Conservation (phyloP, 495 filamentous ascomycete genomes). For the Talaromyces thailandensis region DNA sequence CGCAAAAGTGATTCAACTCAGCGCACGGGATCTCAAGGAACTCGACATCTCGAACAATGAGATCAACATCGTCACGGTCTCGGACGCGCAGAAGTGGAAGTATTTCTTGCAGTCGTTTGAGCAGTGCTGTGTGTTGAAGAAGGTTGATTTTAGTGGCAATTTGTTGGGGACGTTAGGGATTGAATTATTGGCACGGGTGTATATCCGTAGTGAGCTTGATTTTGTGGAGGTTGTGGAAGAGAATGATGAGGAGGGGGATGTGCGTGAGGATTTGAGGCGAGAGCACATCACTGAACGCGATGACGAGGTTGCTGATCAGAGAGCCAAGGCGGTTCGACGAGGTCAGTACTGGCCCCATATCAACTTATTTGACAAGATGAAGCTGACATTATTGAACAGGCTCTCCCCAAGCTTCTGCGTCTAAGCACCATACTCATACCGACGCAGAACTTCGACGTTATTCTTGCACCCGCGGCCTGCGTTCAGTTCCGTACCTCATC, state of each 20-base stretch:
- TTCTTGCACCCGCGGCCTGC: constrained; percentile 30
- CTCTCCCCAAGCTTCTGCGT: not conserved
- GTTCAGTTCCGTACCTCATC: constrained; percentile 37
- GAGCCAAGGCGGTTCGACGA: not conserved
- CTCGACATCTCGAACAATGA: constrained; percentile 39
- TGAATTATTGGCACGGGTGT: constrained; percentile 33
- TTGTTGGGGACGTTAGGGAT: constrained; percentile 27
- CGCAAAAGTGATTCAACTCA: constrained; percentile 26
- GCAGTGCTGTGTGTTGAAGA: constrained; percentile 32
- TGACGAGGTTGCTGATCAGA: not conserved
- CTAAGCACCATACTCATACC: constrained; percentile 4
- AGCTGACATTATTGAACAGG: not conserved
- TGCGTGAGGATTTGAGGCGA: not conserved
- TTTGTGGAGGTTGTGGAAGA: constrained; percentile 15
- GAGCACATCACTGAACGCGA: not conserved
- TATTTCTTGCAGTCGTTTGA: constrained; percentile 33
- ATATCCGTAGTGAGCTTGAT: constrained; percentile 29
- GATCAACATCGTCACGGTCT: constrained; percentile 22
- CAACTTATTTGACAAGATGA: no score
- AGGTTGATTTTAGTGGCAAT: constrained; percentile 38
- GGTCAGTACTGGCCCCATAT: not conserved
- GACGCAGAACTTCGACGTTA: constrained; percentile 18
- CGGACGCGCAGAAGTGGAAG: constrained; percentile 32
- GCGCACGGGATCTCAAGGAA: constrained; percentile 32
- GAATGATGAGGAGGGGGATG: constrained; percentile 6